Percentiles rank a stretch among this genome's conserved stretches.
Evolutionary conservation across 2,329 filamentous ascomycete species (phyloP).

Genomic region (Trichoderma aggressivum): DNA sequence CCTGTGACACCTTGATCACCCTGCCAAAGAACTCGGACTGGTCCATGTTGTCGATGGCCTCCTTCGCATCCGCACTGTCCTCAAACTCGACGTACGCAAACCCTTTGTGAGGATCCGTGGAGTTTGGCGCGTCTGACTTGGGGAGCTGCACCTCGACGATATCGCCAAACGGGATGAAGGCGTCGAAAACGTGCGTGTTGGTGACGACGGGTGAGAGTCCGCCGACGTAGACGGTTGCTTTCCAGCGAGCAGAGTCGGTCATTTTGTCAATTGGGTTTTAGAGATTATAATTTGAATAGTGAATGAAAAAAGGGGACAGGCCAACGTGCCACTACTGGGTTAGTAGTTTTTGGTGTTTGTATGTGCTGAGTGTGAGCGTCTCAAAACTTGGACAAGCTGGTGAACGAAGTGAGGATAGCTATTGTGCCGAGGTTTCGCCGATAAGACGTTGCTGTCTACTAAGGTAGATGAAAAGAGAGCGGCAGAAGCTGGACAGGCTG

Average conservation of each 20-base stretch:
- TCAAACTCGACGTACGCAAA: slow-evolving; percentile 98
- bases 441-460: background rate
- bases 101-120: slow-evolving; percentile 76
- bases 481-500: background rate
- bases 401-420: background rate
- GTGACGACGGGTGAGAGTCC: slow-evolving; percentile 80
- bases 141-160: slow-evolving; percentile 88
- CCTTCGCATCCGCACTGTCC: slow-evolving; percentile 76
- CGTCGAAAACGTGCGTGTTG: slow-evolving; percentile 72
- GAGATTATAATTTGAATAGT: too few species aligned
- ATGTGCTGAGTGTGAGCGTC: background rate
- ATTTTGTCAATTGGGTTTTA: slow-evolving; percentile 44
- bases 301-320: background rate
- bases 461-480: background rate
- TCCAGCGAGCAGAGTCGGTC: slow-evolving; percentile 79
- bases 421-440: slow-evolving; percentile 3
- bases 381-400: background rate
- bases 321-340: background rate
- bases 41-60: slow-evolving; percentile 99
- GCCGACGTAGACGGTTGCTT: slow-evolving; percentile 88
- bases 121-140: slow-evolving; percentile 78
- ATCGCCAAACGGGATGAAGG: slow-evolving; percentile 95
- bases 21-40: slow-evolving; percentile 92
- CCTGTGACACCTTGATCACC: slow-evolving; percentile 85
- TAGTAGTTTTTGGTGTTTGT: background rate